These are phyloP conservation scores for Spathaspora gorwiae DNA, from an alignment of 805 yeast genomes.

Conservation along the genomic window DNA sequence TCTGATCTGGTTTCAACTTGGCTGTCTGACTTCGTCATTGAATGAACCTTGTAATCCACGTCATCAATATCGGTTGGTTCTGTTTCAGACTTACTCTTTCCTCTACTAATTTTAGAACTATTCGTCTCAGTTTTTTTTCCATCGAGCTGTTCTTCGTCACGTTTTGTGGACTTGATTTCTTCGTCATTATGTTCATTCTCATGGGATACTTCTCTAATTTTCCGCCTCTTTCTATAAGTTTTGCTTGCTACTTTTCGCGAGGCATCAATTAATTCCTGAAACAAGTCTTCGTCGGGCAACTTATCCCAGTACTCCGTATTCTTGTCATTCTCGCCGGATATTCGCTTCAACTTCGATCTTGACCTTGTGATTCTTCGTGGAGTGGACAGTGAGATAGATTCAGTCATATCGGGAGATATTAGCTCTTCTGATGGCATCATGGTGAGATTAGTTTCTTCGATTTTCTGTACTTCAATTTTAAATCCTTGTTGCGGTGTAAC, in stretches of 20 bases:
- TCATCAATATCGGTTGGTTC: no score
- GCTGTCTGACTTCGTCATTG: no score
- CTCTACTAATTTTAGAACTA: no score
- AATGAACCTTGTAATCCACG: no score
- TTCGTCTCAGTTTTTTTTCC: no score
- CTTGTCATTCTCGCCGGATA: slow-evolving; percentile 9
- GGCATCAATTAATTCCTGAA: slow-evolving; percentile 7
- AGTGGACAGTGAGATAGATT: neutral
- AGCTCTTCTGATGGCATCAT: neutral
- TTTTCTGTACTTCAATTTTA: neutral
- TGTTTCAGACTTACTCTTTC: no score
- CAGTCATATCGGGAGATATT: neutral
- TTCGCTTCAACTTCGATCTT: neutral
- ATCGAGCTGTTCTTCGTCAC: no score
- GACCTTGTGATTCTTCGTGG: slow-evolving; percentile 3
- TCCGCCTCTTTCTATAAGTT: neutral
- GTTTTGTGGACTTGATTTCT: no score
- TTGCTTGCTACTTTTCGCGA: neutral
- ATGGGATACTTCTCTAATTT: neutral
- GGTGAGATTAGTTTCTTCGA: neutral
- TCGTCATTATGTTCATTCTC: neutral
- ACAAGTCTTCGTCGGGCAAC: slow-evolving; percentile 16
- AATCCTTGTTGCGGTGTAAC: neutral
- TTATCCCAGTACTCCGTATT: slow-evolving; percentile 22
- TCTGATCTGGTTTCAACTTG: no score